Evolutionary conservation across 2,329 filamentous ascomycete genomes (phyloP), one percentile per base, ranked within the genome.

Genomic region (Herpomyces periplanetae): DNA sequence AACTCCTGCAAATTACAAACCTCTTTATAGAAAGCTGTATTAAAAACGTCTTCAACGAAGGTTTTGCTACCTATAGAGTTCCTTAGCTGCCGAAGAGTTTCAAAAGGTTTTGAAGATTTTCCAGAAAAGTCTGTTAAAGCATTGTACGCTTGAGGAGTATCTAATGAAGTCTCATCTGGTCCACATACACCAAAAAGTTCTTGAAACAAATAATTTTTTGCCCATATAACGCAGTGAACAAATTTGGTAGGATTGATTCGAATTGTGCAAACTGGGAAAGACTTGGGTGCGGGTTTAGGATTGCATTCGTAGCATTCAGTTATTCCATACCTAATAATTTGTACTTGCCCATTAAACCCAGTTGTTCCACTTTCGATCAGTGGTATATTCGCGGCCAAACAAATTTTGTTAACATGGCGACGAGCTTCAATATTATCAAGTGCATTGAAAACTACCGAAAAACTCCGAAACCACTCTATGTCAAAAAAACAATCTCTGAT

Each of bases 161-260:
- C 73, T 25, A 91, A 52, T 15, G 61, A 54, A 1, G 58, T 50
- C 1, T 63, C 51, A 26, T 75, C 63, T 24, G 88, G 69, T 37
- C 91, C 75, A 29, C 69, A 84, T 3, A 57, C 55, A 8, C 80
- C 80, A 29, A 88, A 96, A 4, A 96, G 58, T 37, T 96, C 80
- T 27, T 69, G 80, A 24, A 96, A 52, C 5, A 96, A 49, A 36
- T 91, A 96, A 35, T 71, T 87, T 42, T 91, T 96, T 9, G 55
- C 75, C 80, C 80, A 96, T 2, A 96, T 75, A 25, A 96, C 96
- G 42, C 80, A 91, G 40, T 96, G 80, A 16, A 96, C 91, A 1
- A 75, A 68, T 31, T 91, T 75, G 27, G 65, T 85, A 0, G 80
- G 80, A 0, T 73, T 96, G 36, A 69, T 88, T 35, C 80, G 57